phyloP scores from a whole-genome alignment of 345 rosid genomes.

The Arabidopsis arenosa region DNA sequence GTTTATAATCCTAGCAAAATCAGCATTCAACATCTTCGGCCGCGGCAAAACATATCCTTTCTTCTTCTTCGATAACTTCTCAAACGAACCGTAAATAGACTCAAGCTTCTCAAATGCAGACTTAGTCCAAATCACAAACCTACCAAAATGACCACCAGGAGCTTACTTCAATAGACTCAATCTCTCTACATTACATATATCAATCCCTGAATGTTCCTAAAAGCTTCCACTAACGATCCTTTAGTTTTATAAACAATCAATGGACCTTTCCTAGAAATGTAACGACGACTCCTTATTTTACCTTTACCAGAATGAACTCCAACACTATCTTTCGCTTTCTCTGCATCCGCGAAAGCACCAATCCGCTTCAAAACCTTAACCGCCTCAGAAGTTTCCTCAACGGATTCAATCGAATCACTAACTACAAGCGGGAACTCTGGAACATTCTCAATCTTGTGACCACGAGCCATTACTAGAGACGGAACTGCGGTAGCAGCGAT shows the following conservation, averaged over 20 bases:
- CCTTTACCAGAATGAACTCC: not conserved
- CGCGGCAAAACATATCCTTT: not conserved
- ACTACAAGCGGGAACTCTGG: not conserved
- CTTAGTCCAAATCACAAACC: not conserved
- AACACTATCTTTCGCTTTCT: not conserved
- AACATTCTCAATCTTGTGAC: not conserved
- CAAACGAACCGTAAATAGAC: not conserved
- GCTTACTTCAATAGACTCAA: not conserved
- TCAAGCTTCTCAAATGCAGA: not conserved
- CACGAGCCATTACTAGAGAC: not conserved
- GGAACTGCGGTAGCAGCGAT: not conserved
- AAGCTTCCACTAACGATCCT: not conserved
- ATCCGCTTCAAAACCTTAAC: not conserved
- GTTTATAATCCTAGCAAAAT: not conserved
- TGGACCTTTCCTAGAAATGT: not conserved
- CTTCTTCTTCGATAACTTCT: not conserved
- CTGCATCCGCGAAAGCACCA: not conserved
- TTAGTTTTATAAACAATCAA: not conserved
- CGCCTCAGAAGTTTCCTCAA: not conserved
- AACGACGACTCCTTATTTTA: not conserved
- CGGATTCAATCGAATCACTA: not conserved
- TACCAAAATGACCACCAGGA: constrained; percentile 1
- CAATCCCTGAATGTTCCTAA: not conserved
- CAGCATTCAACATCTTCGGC: not conserved
- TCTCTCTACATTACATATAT: not conserved